A percentile compares a stretch with the other conserved stretches of the same genome.
Evolutionary conservation across 192 early-diverging fungal species (phyloP).

Genomic region (Mortierella alpina): DNA sequence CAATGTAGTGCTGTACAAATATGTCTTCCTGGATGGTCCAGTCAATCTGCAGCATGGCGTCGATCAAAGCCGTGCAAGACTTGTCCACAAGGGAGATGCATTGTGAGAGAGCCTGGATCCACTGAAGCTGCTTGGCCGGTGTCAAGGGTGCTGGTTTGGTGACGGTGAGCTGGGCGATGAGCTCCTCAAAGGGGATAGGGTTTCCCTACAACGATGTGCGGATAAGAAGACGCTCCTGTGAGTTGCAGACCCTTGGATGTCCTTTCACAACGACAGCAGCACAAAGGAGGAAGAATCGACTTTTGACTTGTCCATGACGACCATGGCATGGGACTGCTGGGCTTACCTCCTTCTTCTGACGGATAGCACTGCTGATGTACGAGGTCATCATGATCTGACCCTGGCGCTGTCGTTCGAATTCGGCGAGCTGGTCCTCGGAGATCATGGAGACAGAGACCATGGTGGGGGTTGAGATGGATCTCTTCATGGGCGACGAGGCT

Average conservation of each 20-base stretch:
- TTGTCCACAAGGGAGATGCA: conserved; percentile 58
- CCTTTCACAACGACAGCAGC: neutral
- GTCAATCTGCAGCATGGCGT: conserved; percentile 68
- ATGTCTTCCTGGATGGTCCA: conserved; percentile 64
- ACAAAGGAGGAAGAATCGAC: neutral
- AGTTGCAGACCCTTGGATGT: neutral
- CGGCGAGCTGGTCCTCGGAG: conserved; percentile 30
- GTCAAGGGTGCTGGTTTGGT: conserved; percentile 39
- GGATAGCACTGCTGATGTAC: conserved; percentile 43
- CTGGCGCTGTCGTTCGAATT: conserved; percentile 46
- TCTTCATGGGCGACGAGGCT: conserved; percentile 28
- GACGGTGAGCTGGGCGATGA: conserved; percentile 44
- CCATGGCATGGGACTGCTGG: too few species aligned
- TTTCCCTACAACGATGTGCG: conserved; percentile 22
- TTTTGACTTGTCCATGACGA: neutral
- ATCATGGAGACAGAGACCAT: conserved; percentile 33
- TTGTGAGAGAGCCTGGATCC: conserved; percentile 60
- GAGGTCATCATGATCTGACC: conserved; percentile 42
- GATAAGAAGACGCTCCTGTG: neutral
- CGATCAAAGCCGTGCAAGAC: conserved; percentile 62
- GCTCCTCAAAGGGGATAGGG: conserved; percentile 32
- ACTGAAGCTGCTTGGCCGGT: conserved; percentile 47
- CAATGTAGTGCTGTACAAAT: conserved; percentile 68
- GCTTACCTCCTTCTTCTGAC: conserved; percentile 37
- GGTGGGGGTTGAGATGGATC: conserved; percentile 35